phyloP scores from a whole-genome alignment of 1,284 basidiomycete genomes.

The Rhizoctonia solani region DNA sequence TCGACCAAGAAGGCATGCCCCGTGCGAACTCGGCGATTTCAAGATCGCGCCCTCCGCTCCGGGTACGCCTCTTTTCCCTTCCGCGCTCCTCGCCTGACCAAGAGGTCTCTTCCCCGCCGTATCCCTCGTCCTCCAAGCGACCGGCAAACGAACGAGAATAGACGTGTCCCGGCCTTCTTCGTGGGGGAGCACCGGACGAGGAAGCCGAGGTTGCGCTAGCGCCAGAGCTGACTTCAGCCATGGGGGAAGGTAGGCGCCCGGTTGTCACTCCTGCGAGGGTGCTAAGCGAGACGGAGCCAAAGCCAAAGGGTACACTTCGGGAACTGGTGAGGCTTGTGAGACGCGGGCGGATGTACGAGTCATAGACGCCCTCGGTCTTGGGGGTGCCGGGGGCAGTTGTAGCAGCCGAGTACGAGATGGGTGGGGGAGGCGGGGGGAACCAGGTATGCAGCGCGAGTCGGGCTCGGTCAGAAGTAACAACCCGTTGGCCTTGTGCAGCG shows the following conservation, averaged over 20 bases:
- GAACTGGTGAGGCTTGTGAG: constrained; percentile 62
- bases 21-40: constrained; percentile 27
- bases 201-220: constrained; percentile 45
- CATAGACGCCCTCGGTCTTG: constrained; percentile 32
- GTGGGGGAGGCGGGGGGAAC: constrained; percentile 70
- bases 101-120: constrained; percentile 22
- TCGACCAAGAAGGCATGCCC: neutral
- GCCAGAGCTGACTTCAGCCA: constrained; percentile 12
- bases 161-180: constrained; percentile 34
- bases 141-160: constrained; percentile 41
- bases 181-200: constrained; percentile 35
- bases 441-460: constrained; percentile 78
- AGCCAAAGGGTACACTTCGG: constrained; percentile 56
- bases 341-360: constrained; percentile 76
- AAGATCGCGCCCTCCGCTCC: constrained; percentile 24
- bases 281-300: constrained; percentile 33
- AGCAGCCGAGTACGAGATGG: constrained; percentile 51
- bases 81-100: constrained; percentile 12
- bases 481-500: constrained; percentile 58
- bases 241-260: neutral
- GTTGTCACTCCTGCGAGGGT: neutral
- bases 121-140: constrained; percentile 28
- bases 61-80: constrained; percentile 1
- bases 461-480: constrained; percentile 48
- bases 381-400: constrained; percentile 26